Conservation (phyloP, 1,284 basidiomycete species). For the Ganoderma sinense region DNA sequence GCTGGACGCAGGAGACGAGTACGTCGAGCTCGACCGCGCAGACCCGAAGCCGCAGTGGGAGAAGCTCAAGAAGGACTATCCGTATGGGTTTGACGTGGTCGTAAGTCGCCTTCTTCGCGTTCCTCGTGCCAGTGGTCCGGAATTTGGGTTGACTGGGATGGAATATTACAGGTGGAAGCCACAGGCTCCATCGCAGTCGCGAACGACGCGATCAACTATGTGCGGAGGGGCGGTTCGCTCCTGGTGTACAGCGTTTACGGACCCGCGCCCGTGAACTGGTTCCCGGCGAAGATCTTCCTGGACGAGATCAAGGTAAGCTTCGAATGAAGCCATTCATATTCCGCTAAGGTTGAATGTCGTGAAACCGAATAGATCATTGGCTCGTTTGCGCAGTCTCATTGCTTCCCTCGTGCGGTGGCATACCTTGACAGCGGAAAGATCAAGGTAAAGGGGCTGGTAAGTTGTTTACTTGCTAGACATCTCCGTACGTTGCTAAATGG, state of each 20-base stretch:
- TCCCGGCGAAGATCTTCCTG: conserved; percentile 84
- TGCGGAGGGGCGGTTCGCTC: conserved; percentile 78
- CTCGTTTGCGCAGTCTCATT: conserved; percentile 85
- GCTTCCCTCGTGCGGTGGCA: conserved; percentile 87
- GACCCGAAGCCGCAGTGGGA: conserved; percentile 81
- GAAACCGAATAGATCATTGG: conserved; percentile 73
- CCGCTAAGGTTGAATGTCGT: neutral
- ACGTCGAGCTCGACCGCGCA: conserved; percentile 81
- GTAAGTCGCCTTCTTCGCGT: conserved; percentile 34
- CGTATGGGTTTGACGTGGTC: conserved; percentile 88
- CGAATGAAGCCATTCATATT: neutral
- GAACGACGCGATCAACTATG: conserved; percentile 84
- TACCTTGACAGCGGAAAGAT: conserved; percentile 88
- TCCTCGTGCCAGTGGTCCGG: neutral
- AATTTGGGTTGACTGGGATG: neutral
- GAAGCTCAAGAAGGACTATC: conserved; percentile 78
- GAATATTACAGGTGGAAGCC: conserved; percentile 65
- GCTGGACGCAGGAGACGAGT: conserved; percentile 80
- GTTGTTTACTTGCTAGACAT: neutral
- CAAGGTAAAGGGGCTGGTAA: conserved; percentile 82
- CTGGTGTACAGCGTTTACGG: conserved; percentile 79
- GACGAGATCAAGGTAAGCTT: conserved; percentile 77
- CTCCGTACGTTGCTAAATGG: neutral
- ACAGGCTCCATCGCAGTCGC: conserved; percentile 85
- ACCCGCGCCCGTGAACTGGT: conserved; percentile 80